phyloP scores from a whole-genome alignment of 768 basidiomycete species.

The Xerocomellus dryophilus region DNA sequence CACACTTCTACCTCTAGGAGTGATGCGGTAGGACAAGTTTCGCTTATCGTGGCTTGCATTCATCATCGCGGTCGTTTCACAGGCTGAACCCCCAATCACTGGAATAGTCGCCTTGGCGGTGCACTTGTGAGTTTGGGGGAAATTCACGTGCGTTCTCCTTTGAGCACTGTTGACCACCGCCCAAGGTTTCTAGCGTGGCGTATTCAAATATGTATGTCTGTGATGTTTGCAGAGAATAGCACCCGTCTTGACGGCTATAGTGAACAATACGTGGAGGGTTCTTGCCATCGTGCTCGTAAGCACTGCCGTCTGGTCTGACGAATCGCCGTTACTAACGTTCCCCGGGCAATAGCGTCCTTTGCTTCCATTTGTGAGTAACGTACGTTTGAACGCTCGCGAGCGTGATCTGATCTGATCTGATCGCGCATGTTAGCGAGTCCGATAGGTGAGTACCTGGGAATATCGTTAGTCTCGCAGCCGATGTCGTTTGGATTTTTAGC shows the following conservation, averaged over 20 bases:
- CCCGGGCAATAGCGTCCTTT: not conserved
- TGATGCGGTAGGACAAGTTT: not conserved
- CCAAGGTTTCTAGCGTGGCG: conserved; percentile 3
- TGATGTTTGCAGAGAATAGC: not conserved
- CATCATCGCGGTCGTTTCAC: not conserved
- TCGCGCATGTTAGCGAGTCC: not conserved
- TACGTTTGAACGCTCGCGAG: not conserved
- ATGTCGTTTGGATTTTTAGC: not conserved
- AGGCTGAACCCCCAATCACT: not conserved
- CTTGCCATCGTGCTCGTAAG: not conserved
- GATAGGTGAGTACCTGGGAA: not conserved
- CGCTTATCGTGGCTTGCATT: not conserved
- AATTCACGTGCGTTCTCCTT: not conserved
- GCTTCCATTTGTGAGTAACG: not conserved
- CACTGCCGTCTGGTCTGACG: not conserved
- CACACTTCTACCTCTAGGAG: not conserved
- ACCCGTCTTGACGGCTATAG: not conserved
- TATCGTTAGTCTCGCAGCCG: not conserved
- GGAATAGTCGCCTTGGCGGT: not conserved
- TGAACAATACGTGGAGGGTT: not conserved
- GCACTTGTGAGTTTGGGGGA: not conserved
- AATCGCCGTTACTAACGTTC: not conserved
- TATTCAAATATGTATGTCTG: not conserved
- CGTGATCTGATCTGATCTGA: not conserved
- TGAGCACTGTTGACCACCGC: not conserved